Base-by-base conservation (phyloP, 1,284 basidiomycete genomes). In the Puccinia hordei region DNA sequence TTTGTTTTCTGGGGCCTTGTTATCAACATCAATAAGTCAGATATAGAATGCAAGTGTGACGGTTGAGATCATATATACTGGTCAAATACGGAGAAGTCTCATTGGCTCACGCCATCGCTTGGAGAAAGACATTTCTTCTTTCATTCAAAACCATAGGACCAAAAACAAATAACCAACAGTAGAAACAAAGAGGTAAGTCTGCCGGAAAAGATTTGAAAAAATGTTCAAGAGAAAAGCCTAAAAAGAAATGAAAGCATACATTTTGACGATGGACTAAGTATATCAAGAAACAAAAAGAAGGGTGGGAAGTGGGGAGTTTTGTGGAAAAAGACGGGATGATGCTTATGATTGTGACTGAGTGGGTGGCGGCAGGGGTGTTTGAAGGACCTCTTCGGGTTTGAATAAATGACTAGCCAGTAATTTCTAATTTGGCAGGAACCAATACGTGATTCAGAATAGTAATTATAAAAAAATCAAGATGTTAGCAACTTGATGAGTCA, bases 351-450 rank as follows among this genome's bases (percentile, higher is more conserved):
- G 30, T 2, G 12, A 30, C 24, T 38, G 30, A 17, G n/a, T 5
- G 35, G 27, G 19, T 66, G 33, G 19, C 13, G 33, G 15, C 27
- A 41, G 66, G 4, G 66, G 41, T 22, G 38, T 19, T 30, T 73
- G 49, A 27, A 73, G 30, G 22, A 73, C 71, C 59, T 73, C 51
- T 9, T 73, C 71, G 3, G 30, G 17, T 41, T 73, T 73, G 33
- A 22, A 73, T 22, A 73, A 57, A 59, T 73, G 71, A n/a, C 19
- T n/a, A 2, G 46, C 71, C 71, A 73, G 59, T 57, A 73, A 22
- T 73, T 73, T 73, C 71, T 73, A 53, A 22, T 55, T 57, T 35
- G 61, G 33, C 15, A 13, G 61, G 6, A 65, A 38, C 61, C 35
- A 66, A 38, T 66, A 66, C 6, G 35, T 5, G 8, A 24, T 33